Conservation (phyloP, 345 rosid genomes). For the Eucalyptus urophylla region DNA sequence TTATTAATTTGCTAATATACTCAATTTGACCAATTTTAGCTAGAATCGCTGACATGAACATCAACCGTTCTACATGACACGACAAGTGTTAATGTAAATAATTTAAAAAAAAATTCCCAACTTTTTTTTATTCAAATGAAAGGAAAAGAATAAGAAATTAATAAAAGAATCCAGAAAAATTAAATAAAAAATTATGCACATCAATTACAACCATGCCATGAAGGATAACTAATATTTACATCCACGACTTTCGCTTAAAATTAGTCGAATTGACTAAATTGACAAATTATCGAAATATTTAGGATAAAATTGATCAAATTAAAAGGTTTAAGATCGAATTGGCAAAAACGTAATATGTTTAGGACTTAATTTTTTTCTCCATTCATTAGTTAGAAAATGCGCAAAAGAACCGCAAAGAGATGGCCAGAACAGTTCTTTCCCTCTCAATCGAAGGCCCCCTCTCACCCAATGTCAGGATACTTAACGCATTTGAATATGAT, state of each 20-base stretch:
- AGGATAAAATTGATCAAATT: too few species aligned
- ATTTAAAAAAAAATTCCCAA: background rate
- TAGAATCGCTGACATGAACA: rapidly evolving
- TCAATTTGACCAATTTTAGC: background rate
- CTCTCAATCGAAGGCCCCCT: background rate
- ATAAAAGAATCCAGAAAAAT: background rate
- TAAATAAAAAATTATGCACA: too few species aligned
- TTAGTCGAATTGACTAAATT: too few species aligned
- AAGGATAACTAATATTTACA: background rate
- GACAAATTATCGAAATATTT: background rate
- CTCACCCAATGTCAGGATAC: background rate
- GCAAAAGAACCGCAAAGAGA: background rate
- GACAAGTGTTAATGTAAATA: rapidly evolving
- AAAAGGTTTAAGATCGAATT: rapidly evolving
- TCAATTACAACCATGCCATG: too few species aligned
- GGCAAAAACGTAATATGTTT: too few species aligned
- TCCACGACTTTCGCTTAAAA: too few species aligned
- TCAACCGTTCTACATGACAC: rapidly evolving
- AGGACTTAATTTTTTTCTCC: background rate
- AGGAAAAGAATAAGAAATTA: background rate
- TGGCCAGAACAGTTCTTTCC: background rate
- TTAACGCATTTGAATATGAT: background rate
- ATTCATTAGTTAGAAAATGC: background rate
- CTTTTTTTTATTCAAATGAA: background rate
- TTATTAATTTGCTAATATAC: background rate